Conservation (phyloP, 176 grass and related monocot species). For the Oryza rufipogon region DNA sequence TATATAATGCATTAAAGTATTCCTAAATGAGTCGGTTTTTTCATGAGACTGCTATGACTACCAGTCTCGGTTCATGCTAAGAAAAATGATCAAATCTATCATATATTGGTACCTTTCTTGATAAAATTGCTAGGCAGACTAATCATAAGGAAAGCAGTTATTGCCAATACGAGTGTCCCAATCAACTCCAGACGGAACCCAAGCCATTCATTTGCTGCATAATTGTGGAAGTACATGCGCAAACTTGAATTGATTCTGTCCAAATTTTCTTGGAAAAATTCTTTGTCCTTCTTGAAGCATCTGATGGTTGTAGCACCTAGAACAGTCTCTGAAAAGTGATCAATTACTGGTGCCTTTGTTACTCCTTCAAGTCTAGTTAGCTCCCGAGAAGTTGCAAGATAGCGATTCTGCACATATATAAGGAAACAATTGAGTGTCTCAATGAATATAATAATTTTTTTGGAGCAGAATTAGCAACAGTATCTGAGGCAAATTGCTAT, state of each 20-base stretch:
- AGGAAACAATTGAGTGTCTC: background rate
- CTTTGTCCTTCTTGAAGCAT: slow-evolving; percentile 76
- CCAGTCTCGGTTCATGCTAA: background rate
- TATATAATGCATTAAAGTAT: background rate
- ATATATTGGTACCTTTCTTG: slow-evolving; percentile 65
- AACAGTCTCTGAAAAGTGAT: slow-evolving; percentile 97
- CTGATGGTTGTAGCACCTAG: slow-evolving; percentile 82
- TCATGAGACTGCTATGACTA: background rate
- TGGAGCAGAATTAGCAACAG: background rate
- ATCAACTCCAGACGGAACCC: slow-evolving; percentile 90
- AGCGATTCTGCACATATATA: slow-evolving; percentile 61
- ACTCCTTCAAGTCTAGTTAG: slow-evolving; percentile 92
- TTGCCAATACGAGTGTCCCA: slow-evolving; percentile 74
- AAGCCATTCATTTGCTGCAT: slow-evolving; percentile 92
- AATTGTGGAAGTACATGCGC: slow-evolving; percentile 95
- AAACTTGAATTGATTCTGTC: slow-evolving; percentile 89
- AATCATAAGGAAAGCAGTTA: slow-evolving; percentile 89
- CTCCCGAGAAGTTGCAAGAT: slow-evolving; percentile 88
- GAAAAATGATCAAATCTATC: background rate
- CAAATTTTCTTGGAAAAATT: slow-evolving; percentile 73
- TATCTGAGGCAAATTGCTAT: slow-evolving; percentile 16
- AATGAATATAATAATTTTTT: background rate
- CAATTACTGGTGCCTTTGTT: slow-evolving; percentile 94
- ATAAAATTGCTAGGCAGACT: slow-evolving; percentile 83
- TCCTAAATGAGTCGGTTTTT: background rate